Evolutionary conservation across 1,284 basidiomycete genomes (phyloP), one percentile per base, ranked within the genome.

Genomic region (Tilletia caries): DNA sequence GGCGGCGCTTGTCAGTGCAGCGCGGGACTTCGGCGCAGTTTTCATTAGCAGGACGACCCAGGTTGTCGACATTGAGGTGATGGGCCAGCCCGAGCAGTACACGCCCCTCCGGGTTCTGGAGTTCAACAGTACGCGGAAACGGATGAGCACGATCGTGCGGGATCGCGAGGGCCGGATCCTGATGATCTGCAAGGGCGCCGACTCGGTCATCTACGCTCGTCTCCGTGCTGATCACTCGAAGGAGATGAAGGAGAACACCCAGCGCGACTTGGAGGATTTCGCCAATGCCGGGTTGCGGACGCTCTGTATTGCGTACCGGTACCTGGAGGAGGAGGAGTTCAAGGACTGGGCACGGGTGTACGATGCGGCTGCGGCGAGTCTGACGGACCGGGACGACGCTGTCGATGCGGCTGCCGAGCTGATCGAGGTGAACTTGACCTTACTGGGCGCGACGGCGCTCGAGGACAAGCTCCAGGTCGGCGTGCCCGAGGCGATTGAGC

Each of bases 401-500:
- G 90, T 98, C 60, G 95, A 96, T 73, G 91, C 90, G 84, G 92
- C 92, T 1, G 91, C 89, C 76, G 92, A 93, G 71, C 78, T 88
- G 76, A 89, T 98, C 75, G 95, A 98, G 82, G 89, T 91, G 79
- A 89, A 89, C 43, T 85, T 98, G 65, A 84, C 85, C 20, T 91
- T 98, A 67, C 86, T 98, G 2, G 95, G 95, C 0, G 95, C 95
- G 2, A 98, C 95, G 0, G 95, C 95, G 2, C 85, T 98, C 66
- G 95, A 98, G 84, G 95, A 98, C 84, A 97, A 97, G 86, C 85
- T 98, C 73, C 95, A 98, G 83, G 93, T 92, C 78, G 95, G 95
- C 33, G 95, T 98, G 0, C 95, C 95, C 0, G 94, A 96, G 71
- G 91, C 95, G 0, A 98, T 98, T 76, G 93, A 93, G 76, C 91